phyloP scores from a whole-genome alignment of 1,284 basidiomycete genomes.

The Sutorius eximius region DNA sequence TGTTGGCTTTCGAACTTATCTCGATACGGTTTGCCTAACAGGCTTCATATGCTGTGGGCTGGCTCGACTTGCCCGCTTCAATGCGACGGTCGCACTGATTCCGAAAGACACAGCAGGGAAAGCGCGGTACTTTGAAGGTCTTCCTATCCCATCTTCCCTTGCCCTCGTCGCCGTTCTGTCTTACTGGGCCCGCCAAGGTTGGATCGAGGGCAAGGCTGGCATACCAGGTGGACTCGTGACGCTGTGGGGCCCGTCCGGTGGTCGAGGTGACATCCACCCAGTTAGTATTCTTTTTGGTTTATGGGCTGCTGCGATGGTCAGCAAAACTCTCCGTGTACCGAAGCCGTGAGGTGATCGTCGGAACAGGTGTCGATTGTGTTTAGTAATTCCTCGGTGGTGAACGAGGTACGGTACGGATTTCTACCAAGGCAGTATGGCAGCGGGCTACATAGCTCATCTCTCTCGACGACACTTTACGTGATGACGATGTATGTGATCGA shows the following conservation, averaged over 20 bases:
- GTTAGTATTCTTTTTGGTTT: constrained; percentile 70
- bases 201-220: constrained; percentile 74
- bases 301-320: constrained; percentile 95
- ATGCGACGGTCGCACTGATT: constrained; percentile 94
- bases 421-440: neutral
- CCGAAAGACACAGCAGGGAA: constrained; percentile 90
- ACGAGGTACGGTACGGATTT: constrained; percentile 6
- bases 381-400: neutral
- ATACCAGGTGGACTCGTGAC: constrained; percentile 74
- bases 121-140: constrained; percentile 93
- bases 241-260: constrained; percentile 71
- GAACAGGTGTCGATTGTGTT: neutral
- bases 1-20: constrained; percentile 85
- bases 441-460: constrained; percentile 2
- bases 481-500: constrained; percentile 14
- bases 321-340: constrained; percentile 88
- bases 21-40: constrained; percentile 87
- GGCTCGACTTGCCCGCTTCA: constrained; percentile 95
- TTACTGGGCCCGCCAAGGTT: constrained; percentile 81
- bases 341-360: constrained; percentile 49
- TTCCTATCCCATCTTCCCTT: constrained; percentile 94
- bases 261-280: constrained; percentile 78
- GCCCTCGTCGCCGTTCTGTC: constrained; percentile 79
- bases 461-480: constrained; percentile 12
- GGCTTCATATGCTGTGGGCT: constrained; percentile 95